Evolutionary conservation across 2,329 filamentous ascomycete genomes (phyloP), one percentile per base, ranked within the genome.

Genomic region (Fusarium ambrosium): DNA sequence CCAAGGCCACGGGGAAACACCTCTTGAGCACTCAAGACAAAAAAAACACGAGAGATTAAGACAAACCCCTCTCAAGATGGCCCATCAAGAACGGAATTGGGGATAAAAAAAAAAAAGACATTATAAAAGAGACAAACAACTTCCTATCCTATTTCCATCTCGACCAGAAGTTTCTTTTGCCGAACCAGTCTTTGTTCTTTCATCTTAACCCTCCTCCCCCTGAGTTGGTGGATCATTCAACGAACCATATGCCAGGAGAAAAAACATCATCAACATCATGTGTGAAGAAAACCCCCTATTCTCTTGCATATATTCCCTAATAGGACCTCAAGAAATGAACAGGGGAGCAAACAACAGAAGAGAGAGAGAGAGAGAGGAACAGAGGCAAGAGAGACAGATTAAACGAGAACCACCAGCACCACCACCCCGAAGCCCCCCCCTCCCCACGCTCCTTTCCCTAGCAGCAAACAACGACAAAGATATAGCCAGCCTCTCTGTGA

Each of bases 401-500:
- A 70, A 55, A 64, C 59, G 68, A 62, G 64, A 72, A 62, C 66
- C 67, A 61, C 63, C 68, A 73, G 68, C 71, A 69, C 64, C 66
- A 48, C 43, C 70, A 37, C 56, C 34, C 22, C 14, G 20, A 7
- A 39, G 10, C 48, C 51, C 27, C 48, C 48, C 4, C 32, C 29
- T 29, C 29, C 29, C 29, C 29, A 29, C 29, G 29, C 24, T 53
- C 45, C 48, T 14, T n/a, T 53, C 48, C 48, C 58, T 56, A 39
- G 53, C 64, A 64, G 48, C 48, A 67, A 68, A 34, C 32, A 34
- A 65, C 71, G 78, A 72, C 66, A 71, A 78, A 74, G 70, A 78
- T 72, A 68, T 37, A 75, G 68, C 69, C 73, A 77, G 68, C 70
- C 66, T 70, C 66, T 70, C 61, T 75, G 64, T 70, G 66, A 68